Base-by-base conservation (phyloP, 2,329 filamentous ascomycete species). In the Malbranchea zuffiana region DNA sequence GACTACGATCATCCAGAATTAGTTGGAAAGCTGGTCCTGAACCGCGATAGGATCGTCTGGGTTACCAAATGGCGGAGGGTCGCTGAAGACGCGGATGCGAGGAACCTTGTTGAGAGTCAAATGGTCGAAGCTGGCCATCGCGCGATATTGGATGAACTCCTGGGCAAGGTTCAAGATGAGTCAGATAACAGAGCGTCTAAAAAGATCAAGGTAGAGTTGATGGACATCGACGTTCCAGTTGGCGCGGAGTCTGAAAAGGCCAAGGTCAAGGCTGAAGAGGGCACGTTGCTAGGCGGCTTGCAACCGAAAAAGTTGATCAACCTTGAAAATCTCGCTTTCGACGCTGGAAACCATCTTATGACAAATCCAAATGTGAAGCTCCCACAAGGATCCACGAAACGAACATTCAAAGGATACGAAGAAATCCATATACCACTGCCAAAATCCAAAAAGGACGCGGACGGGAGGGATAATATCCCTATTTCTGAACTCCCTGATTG, bases 301-400 rank as follows among this genome's bases (percentile, higher is more conserved):
- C 82, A 90, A 51, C 90, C 92, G 2, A 79, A 79, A 48, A 84
- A 83, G 54, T 66, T 85, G 29, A 85, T 98, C 57, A 96, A 96
- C 55, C 69, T 98, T 35, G 88, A 98, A 40, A 96, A 96, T 51
- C 74, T 98, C 21, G 74, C 95, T 25, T 98, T 98, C 55, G 90
- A 96, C 50, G 88, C 96, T 61, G 90, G 90, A 36, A 98, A 96
- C 52, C 90, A 98, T 66, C 71, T 98, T 28, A 98, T 96, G 88
- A 96, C 90, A n/a, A 98, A 98, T 51, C 82, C 86, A 5, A 95
- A 86, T 55, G 90, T 98, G 31, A 81, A 82, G 45, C 71, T 98
- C 13, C 90, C 90, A 0, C 85, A 94, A 56, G 90, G 90, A 7
- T 94, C 90, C 2, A 95, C 84, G 0, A 95, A 96, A 60, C 76